These are phyloP conservation scores for Auricularia cornea DNA, from an alignment of 768 basidiomycete species.

Conservation along the genomic window DNA sequence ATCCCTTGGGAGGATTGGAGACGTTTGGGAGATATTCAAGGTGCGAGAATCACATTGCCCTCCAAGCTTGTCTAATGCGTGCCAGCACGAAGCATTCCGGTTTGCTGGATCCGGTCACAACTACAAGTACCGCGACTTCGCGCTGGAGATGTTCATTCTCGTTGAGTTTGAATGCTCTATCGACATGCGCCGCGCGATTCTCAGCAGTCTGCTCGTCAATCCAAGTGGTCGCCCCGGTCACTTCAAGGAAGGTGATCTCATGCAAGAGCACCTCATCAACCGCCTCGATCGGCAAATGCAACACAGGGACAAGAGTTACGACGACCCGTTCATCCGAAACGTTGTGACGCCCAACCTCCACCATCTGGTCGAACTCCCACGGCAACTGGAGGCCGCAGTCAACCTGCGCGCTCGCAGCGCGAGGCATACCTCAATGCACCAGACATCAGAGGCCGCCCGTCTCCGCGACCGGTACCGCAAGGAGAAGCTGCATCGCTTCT, in stretches of 20 bases:
- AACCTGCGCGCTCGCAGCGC: too few relatives aligned
- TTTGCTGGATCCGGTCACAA: slow-evolving; percentile 27
- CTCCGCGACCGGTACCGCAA: too few relatives aligned
- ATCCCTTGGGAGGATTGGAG: slow-evolving; percentile 27
- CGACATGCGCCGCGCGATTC: slow-evolving; percentile 14
- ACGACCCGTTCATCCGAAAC: background rate
- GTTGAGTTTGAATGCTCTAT: slow-evolving; percentile 25
- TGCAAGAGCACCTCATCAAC: slow-evolving; percentile 24
- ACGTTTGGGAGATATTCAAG: slow-evolving; percentile 26
- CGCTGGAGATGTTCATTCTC: slow-evolving; percentile 23
- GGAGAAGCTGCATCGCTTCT: too few relatives aligned
- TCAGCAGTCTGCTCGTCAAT: slow-evolving; percentile 25
- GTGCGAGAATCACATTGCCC: slow-evolving; percentile 14
- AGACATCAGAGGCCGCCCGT: too few relatives aligned
- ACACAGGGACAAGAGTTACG: background rate
- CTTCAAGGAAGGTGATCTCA: slow-evolving; percentile 23
- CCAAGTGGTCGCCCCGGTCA: slow-evolving; percentile 14
- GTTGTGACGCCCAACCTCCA: background rate
- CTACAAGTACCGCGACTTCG: slow-evolving; percentile 23
- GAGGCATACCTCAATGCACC: too few relatives aligned
- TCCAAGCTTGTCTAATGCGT: background rate
- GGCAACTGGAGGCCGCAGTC: too few relatives aligned
- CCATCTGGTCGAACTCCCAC: too few relatives aligned
- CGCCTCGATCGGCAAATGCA: background rate
- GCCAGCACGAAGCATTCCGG: slow-evolving; percentile 13